Base-by-base conservation (phyloP, 2,329 filamentous ascomycete species). In the Penicillium concentricum region DNA sequence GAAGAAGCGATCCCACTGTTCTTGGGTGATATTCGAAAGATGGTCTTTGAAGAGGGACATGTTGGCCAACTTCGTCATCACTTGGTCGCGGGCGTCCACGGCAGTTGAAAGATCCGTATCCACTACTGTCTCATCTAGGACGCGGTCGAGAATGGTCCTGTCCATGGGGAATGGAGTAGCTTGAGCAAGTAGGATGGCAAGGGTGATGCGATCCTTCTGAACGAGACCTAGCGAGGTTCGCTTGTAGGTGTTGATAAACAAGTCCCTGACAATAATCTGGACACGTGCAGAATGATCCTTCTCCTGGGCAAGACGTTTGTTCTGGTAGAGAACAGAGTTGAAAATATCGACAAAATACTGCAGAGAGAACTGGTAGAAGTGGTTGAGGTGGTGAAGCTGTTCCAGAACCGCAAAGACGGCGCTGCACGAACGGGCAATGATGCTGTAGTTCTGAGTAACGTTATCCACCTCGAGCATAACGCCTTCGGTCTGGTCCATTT, bases 311-410 rank as follows among this genome's bases (percentile, higher is more conserved):
- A 94, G 81, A 58, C 86, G 86, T 68, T 88, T 87, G 74, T 95
- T 95, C 57, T 86, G 84, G 65, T 89, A 89, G 38, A 99, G 82
- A 8, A 99, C 94, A 6, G 89, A 86, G 72, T 96, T 90, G 84
- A 99, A 99, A 66, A 99, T 99, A 72, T 97, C 90, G 54, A 96
- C 84, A 78, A 99, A 99, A 78, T 96, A 99, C 75, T 97, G 92
- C 58, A 99, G 83, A 37, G 94, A 99, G 82, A 99, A 99, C 73
- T 97, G 95, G 76, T 99, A 99, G 78, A 97, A 97, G 80, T 97
- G 94, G 74, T 99, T 97, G 73, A 99, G 87, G 72, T 97, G 95
- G 76, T 97, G 93, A 56, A 99, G 84, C 74, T 99, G 93, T 78
- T 99, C 95, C 59, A 99, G 81, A 15, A 99, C 90, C 32, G 95